Base-by-base conservation (phyloP, 331 rosid genomes). In the Dryas integrifolia region DNA sequence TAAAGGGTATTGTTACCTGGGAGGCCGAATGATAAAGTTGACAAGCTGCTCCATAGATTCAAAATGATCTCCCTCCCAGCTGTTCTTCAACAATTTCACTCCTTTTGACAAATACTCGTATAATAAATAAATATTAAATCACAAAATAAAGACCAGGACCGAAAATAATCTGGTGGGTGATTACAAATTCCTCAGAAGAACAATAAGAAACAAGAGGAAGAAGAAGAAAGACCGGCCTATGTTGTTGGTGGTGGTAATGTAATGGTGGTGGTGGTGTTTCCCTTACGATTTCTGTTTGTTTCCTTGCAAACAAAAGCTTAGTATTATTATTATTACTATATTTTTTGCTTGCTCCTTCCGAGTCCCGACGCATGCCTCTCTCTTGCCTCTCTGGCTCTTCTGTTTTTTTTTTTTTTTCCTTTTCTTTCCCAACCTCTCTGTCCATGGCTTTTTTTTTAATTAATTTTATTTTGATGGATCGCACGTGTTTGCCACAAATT, bases 21-120 rank as follows among this genome's bases (percentile, higher is more conserved):
- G 96, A 58, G 97, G 96, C 41, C 96, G 86, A 80, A 91, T 91
- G 70, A 88, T 88, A 85, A 87, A 91, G 88, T 84, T 91, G 64
- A 87, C 91, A 58, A 91, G 89, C 75, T 83, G 96, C 55, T 91
- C 96, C 97, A 91, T 91, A 39, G 79, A 74, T 84, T 79, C 67
- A 80, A 79, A 74, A 75, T 18, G 65, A 57, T 12, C 49, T 59
- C 70, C 52, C 77, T 38, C 18, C 2, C 41, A 43, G 8, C 65
- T 26, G 46, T 12, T 58, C 18, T 72, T n/a, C 67, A 60, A 72
- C 21, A 72, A 46, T 58, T 58, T 13, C 30, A 58, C 76, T 58
- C 51, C 67, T 70, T 71, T 71, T 21, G 26, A 45, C 67, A 30
- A 35, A 58, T 16, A 56, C 38, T 7, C 58, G 45, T 3, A 40